These are phyloP conservation scores for Pythium myriotylum DNA, from an alignment of 352 stramenopile genomes.

Conservation along the genomic window DNA sequence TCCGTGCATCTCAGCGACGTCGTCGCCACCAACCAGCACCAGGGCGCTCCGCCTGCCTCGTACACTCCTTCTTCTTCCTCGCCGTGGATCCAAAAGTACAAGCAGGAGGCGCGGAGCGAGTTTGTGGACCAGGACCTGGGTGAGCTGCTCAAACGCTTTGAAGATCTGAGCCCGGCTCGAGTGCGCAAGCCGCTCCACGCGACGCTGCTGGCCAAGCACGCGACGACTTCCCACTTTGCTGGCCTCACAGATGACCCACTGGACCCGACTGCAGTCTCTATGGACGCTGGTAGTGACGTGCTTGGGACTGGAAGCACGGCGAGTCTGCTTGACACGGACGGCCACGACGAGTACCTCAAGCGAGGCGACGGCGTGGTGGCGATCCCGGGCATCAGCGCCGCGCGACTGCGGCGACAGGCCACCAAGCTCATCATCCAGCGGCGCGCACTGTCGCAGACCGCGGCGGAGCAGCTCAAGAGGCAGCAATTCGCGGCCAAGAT, in stretches of 20 bases:
- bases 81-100: constrained; percentile 26
- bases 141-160: constrained; percentile 20
- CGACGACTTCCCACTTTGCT: constrained; percentile 23
- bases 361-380: constrained; percentile 21
- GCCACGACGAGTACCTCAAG: constrained; percentile 21
- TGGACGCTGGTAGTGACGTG: neutral
- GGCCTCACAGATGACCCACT: constrained; percentile 22
- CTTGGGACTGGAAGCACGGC: too few relatives aligned
- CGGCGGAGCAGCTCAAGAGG: constrained; percentile 15
- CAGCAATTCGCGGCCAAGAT: constrained; percentile 24
- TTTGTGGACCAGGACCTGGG: constrained; percentile 20
- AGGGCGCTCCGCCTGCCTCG: neutral
- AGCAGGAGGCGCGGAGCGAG: constrained; percentile 16
- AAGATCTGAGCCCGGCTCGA: constrained; percentile 3
- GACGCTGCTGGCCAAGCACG: constrained; percentile 22
- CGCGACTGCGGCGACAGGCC: constrained; percentile 21
- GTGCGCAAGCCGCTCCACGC: constrained; percentile 22
- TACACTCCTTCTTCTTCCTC: constrained; percentile 1
- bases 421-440: constrained; percentile 28
- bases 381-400: constrained; percentile 22
- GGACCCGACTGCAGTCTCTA: neutral
- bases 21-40: neutral
- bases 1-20: neutral
- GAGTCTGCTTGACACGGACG: constrained; percentile 15
- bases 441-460: neutral